Evolutionary conservation across 2,329 filamentous ascomycete species (phyloP).

Genomic region (Atkinsonella texensis): DNA sequence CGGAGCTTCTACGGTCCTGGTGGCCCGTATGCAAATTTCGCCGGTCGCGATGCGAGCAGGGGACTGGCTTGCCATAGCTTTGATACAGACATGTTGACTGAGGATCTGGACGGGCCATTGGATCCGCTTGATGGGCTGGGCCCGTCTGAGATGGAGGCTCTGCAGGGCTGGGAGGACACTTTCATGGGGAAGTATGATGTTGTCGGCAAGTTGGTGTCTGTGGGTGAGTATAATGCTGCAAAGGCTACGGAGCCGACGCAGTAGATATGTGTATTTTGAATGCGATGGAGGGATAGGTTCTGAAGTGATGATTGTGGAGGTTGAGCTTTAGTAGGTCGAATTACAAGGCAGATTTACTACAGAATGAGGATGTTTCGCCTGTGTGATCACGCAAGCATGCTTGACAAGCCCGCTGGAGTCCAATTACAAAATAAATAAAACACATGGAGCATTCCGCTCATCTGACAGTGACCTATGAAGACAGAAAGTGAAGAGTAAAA

Average conservation of each 20-base stretch:
- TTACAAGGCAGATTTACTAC: neutral
- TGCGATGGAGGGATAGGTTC: neutral
- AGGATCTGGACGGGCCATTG: conserved; percentile 73
- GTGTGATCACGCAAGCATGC: neutral
- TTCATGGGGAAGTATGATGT: conserved; percentile 91
- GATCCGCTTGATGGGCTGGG: conserved; percentile 64
- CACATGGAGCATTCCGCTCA: neutral
- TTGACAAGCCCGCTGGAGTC: neutral
- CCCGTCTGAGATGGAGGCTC: conserved; percentile 65
- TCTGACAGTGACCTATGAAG: neutral
- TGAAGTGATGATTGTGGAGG: neutral
- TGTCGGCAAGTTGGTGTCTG: conserved; percentile 71
- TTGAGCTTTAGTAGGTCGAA: no score
- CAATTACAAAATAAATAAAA: neutral
- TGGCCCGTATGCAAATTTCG: conserved; percentile 92
- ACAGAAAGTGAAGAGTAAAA: conserved; percentile 7
- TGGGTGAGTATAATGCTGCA: conserved; percentile 23
- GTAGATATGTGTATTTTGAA: neutral
- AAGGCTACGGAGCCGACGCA: conserved; percentile 2
- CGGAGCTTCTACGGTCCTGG: conserved; percentile 94
- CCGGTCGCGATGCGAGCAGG: conserved; percentile 78
- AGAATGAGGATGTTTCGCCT: neutral
- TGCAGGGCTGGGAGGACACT: conserved; percentile 85
- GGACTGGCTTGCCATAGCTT: conserved; percentile 88
- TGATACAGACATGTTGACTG: conserved; percentile 87